These are phyloP conservation scores for Vigna unguiculata DNA, from an alignment of 306 rosid genomes.

Conservation along the genomic window DNA sequence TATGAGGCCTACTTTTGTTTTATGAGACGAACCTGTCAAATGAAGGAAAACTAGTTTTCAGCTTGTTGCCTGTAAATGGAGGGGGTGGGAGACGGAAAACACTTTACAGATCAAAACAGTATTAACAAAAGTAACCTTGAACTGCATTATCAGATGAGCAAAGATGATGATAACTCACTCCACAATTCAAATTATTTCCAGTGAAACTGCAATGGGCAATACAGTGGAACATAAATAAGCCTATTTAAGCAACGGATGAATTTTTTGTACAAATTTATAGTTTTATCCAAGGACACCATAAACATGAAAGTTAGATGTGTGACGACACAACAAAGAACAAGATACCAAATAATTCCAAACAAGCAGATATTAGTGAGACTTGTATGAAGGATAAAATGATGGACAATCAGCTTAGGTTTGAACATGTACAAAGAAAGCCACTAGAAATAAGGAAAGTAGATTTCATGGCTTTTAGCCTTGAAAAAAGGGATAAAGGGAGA, in stretches of 20 bases:
- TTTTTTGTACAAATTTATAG: neutral
- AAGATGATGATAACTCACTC: slow-evolving; percentile 45
- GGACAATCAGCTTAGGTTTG: neutral
- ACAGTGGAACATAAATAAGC: neutral
- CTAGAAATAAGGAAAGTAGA: neutral
- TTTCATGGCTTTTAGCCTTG: neutral
- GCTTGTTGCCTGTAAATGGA: slow-evolving; percentile 25
- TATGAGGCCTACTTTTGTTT: slow-evolving; percentile 65
- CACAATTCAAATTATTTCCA: slow-evolving; percentile 78
- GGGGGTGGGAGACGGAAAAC: neutral
- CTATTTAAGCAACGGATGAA: slow-evolving; percentile 19
- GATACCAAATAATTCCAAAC: neutral
- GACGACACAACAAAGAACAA: neutral
- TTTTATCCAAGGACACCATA: slow-evolving; percentile 29
- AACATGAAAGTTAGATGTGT: neutral
- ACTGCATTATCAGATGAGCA: slow-evolving; percentile 62
- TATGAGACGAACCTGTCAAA: slow-evolving; percentile 62
- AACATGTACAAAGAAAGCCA: neutral
- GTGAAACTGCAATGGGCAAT: slow-evolving; percentile 70
- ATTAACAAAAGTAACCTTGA: slow-evolving; percentile 61
- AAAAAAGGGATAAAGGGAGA: neutral
- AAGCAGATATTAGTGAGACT: neutral
- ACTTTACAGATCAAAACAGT: slow-evolving; percentile 20
- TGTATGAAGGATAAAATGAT: neutral
- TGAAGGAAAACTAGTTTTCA: slow-evolving; percentile 40